Evolutionary conservation across 2,329 filamentous ascomycete species (phyloP).

Genomic region (Aspergillaceae sp.): DNA sequence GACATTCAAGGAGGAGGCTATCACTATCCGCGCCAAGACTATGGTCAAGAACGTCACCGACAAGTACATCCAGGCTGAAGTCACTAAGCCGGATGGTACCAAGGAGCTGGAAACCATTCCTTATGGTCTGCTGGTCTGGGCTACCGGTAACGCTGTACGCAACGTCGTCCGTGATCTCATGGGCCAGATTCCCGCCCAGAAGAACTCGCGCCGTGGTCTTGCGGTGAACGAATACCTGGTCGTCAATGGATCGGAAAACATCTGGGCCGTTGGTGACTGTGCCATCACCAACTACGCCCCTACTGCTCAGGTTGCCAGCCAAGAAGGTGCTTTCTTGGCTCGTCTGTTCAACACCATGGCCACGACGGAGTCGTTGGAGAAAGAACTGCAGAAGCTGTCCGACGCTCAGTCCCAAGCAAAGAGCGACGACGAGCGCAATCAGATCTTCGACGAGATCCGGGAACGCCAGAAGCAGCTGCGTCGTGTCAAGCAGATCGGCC

Average conservation of each 20-base stretch:
- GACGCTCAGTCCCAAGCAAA: constrained; percentile 59
- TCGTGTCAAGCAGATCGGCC: constrained; percentile 87
- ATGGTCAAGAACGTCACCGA: constrained; percentile 97
- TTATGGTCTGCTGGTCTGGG: constrained; percentile 95
- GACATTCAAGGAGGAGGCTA: constrained; percentile 97
- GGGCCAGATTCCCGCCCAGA: constrained; percentile 83
- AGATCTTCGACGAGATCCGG: constrained; percentile 68
- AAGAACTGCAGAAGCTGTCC: constrained; percentile 62
- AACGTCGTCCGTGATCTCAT: constrained; percentile 87
- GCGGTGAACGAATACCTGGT: constrained; percentile 98
- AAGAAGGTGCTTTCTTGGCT: constrained; percentile 92
- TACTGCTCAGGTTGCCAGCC: constrained; percentile 89
- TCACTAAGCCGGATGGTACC: constrained; percentile 69
- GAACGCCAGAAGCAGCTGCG: constrained; percentile 76
- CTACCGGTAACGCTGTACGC: constrained; percentile 90
- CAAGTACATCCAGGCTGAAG: constrained; percentile 85
- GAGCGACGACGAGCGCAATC: constrained; percentile 49
- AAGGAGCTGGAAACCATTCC: constrained; percentile 76
- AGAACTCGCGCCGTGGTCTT: constrained; percentile 86
- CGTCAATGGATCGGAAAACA: constrained; percentile 90
- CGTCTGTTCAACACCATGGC: constrained; percentile 98
- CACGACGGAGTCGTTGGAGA: constrained; percentile 77
- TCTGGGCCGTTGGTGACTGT: constrained; percentile 97
- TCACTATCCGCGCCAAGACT: constrained; percentile 95
- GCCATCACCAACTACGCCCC: constrained; percentile 95